phyloP scores from a whole-genome alignment of 495 filamentous ascomycete genomes.

The Penicillium dipodomyicola region DNA sequence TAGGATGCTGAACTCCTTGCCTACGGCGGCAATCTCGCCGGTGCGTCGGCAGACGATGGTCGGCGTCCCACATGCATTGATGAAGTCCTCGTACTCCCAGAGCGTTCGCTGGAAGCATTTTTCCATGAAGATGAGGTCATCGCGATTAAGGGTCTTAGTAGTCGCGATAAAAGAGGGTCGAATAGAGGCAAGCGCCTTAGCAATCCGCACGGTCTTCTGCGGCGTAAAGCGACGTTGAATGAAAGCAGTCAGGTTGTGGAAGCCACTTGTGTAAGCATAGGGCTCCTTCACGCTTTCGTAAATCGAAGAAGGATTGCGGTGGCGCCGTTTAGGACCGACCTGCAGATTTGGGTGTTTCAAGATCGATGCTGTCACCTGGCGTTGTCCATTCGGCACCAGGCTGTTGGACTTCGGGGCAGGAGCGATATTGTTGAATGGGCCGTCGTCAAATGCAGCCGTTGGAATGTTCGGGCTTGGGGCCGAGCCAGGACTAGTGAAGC shows the following conservation, averaged over 20 bases:
- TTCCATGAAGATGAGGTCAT: conserved; percentile 96
- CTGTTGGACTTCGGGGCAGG: conserved; percentile 33
- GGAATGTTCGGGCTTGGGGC: conserved; percentile 49
- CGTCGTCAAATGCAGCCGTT: conserved; percentile 38
- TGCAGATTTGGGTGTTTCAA: conserved; percentile 51
- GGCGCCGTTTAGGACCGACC: conserved; percentile 48
- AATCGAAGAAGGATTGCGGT: conserved; percentile 75
- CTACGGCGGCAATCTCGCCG: conserved; percentile 86
- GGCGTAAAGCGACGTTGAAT: conserved; percentile 71
- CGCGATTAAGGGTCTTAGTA: conserved; percentile 72
- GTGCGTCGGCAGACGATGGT: conserved; percentile 89
- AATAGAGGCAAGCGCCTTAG: conserved; percentile 81
- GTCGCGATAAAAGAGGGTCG: conserved; percentile 90
- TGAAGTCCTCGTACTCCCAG: conserved; percentile 88
- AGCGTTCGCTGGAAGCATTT: conserved; percentile 92
- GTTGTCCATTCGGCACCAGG: conserved; percentile 36
- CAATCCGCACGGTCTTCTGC: conserved; percentile 71
- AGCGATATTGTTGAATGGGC: conserved; percentile 26
- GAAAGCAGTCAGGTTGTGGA: conserved; percentile 83
- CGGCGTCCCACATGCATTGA: conserved; percentile 81
- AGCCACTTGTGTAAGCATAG: conserved; percentile 84
- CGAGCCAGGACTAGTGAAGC: conserved; percentile 60
- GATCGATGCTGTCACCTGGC: conserved; percentile 43
- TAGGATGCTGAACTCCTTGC: conserved; percentile 90
- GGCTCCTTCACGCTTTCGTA: conserved; percentile 87